Conservation (phyloP, 352 stramenopile genomes). For the Hyaloperonospora brassicae region DNA sequence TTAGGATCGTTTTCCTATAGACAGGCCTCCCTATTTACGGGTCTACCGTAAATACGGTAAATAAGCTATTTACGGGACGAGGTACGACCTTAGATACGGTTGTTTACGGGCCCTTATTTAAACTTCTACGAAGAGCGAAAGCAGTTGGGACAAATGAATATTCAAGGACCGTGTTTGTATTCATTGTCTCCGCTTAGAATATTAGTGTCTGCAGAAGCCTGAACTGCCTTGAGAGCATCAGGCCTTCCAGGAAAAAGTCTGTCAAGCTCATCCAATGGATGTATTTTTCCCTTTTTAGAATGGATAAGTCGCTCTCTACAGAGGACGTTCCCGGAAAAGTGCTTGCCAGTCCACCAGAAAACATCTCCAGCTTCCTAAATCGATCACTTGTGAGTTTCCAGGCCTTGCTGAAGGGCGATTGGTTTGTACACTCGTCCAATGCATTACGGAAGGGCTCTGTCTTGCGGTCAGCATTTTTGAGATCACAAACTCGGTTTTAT, state of each 20-base stretch:
- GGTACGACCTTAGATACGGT: not conserved
- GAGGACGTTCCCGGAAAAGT: too few species aligned
- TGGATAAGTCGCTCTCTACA: too few species aligned
- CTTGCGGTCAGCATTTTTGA: not conserved
- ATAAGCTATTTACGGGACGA: conserved; percentile 1
- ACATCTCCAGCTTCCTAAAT: too few species aligned
- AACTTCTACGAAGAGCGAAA: not conserved
- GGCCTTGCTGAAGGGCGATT: not conserved
- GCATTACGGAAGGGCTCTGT: not conserved
- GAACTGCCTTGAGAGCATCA: not conserved
- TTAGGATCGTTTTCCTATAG: too few species aligned
- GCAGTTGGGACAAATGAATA: not conserved
- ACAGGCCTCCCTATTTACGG: too few species aligned
- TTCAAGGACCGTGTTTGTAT: not conserved
- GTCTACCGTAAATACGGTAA: not conserved
- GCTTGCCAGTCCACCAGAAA: too few species aligned
- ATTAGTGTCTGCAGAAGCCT: not conserved
- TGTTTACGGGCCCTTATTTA: too few species aligned
- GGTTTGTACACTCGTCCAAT: not conserved
- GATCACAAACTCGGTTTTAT: not conserved
- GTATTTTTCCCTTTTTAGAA: too few species aligned
- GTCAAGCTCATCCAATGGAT: too few species aligned
- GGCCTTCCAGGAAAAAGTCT: too few species aligned
- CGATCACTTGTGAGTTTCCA: too few species aligned
- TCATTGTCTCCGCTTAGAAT: not conserved